Evolutionary conservation across 169 alveolate genomes (phyloP), one percentile per base, ranked within the genome.

Genomic region (Plasmodium adleri): DNA sequence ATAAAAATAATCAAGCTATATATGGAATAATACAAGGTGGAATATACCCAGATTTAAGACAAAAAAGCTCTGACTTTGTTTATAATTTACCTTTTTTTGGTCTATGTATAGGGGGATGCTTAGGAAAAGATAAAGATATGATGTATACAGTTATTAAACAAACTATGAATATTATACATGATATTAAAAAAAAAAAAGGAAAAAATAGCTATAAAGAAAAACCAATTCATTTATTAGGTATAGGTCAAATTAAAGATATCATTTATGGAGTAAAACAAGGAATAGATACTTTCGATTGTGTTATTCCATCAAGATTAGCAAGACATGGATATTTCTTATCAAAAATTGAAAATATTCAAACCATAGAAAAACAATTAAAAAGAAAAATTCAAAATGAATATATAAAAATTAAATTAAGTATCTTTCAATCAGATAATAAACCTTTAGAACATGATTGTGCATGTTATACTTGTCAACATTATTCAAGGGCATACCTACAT

Each of bases 261-360:
- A 96, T 98, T 45, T 97, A 97, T 6, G 97, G 99, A 72, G 97
- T 98, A 50, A 97, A 99, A 54, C 95, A 98, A n/a, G 99, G 99
- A 24, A 99, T 98, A 56, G 99, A 99, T 90, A 98, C 98, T 98
- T 99, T 98, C 89, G 99, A 99, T 94, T 99, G 99, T 92, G 99
- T 99, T 13, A 98, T 96, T 87, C 99, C 99, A 2, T 97, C 99
- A 17, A 97, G 99, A 80, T 98, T 99, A 13, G 99, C 99, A 3
- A 97, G 99, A 47, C 89, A 76, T 76, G 89, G 89, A 0, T 76
- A 76, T 22, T 76, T 64, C 64, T 98, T 98, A 94, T 99, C 99
- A 20, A 95, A 98, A 20, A 99, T 99, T 3, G 92, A 98, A 80
- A 96, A 32, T 39, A 76, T 76, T 47, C 52, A 64, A 49, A 50